phyloP scores from a whole-genome alignment of 2,329 filamentous ascomycete genomes.

The Botrytis porri region DNA sequence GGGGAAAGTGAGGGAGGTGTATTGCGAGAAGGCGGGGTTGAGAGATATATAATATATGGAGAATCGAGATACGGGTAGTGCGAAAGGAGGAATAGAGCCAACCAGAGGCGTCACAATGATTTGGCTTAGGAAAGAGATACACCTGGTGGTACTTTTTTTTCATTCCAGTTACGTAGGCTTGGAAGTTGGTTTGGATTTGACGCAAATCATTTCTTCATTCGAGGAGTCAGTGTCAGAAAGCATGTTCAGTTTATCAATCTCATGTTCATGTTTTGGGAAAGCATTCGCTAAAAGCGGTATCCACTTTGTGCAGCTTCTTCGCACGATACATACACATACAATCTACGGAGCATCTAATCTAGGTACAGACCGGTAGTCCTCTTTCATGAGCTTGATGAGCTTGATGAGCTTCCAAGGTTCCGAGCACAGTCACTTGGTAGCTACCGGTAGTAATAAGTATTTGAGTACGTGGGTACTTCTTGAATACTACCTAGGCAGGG shows the following conservation, averaged over 20 bases:
- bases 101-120: conserved; percentile 12
- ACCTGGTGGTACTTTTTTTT: too few species aligned
- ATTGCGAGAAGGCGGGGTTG: conserved; percentile 27
- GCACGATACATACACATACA: neutral
- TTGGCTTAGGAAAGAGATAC: neutral
- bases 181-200: conserved; percentile 14
- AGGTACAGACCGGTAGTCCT: neutral
- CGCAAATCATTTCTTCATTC: conserved; percentile 18
- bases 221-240: conserved; percentile 5
- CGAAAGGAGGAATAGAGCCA: conserved; percentile 6
- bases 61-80: conserved; percentile 10
- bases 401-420: neutral
- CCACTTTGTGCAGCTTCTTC: conserved; percentile 1
- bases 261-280: neutral
- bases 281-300: conserved; percentile 16
- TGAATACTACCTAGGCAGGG: neutral
- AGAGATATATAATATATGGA: conserved; percentile 20
- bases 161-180: conserved; percentile 4
- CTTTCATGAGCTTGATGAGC: too few species aligned
- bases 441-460: too few species aligned
- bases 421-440: neutral
- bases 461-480: neutral
- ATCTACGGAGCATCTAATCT: neutral
- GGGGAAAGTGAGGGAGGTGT: conserved; percentile 13
- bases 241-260: neutral